Evolutionary conservation across 805 yeast genomes (phyloP).

Genomic region (Grigorovia jiainica): DNA sequence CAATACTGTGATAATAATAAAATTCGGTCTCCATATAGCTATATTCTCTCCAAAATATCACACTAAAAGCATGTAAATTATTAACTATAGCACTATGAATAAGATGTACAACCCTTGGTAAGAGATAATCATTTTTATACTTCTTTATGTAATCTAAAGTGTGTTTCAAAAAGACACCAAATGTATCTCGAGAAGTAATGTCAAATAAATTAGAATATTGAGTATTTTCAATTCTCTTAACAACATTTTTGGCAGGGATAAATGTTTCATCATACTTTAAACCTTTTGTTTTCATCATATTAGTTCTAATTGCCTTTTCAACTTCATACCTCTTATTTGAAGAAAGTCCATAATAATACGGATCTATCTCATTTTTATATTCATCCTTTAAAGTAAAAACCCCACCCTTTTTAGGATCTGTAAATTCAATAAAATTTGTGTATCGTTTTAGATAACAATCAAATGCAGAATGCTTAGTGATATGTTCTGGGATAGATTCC

Average conservation of each 20-base stretch:
- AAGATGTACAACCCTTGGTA: slow-evolving; percentile 55
- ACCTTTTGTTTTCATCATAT: slow-evolving; percentile 33
- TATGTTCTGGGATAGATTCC: slow-evolving; percentile 63
- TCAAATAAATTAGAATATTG: slow-evolving; percentile 39
- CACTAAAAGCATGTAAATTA: slow-evolving; percentile 31
- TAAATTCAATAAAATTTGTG: slow-evolving; percentile 56
- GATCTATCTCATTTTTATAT: slow-evolving; percentile 51
- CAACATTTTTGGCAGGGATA: slow-evolving; percentile 42
- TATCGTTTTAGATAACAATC: slow-evolving; percentile 48
- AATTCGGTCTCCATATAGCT: slow-evolving; percentile 32
- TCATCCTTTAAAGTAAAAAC: slow-evolving; percentile 57
- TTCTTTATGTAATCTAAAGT: slow-evolving; percentile 34
- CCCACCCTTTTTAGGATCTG: slow-evolving; percentile 49
- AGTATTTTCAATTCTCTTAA: slow-evolving; percentile 28
- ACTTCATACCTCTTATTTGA: slow-evolving; percentile 81
- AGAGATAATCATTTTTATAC: slow-evolving; percentile 44
- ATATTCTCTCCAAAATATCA: slow-evolving; percentile 29
- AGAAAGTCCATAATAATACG: slow-evolving; percentile 70
- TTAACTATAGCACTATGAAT: slow-evolving; percentile 51
- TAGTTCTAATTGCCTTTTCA: slow-evolving; percentile 48
- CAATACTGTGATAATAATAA: slow-evolving; percentile 32
- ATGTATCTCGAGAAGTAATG: slow-evolving; percentile 44
- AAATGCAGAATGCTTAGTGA: slow-evolving; percentile 63
- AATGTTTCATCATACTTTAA: slow-evolving; percentile 40
- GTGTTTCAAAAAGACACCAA: slow-evolving; percentile 43